Evolutionary conservation across 306 rosid genomes (phyloP), one percentile per base, ranked within the genome.

Genomic region (Phaseolus lunatus): DNA sequence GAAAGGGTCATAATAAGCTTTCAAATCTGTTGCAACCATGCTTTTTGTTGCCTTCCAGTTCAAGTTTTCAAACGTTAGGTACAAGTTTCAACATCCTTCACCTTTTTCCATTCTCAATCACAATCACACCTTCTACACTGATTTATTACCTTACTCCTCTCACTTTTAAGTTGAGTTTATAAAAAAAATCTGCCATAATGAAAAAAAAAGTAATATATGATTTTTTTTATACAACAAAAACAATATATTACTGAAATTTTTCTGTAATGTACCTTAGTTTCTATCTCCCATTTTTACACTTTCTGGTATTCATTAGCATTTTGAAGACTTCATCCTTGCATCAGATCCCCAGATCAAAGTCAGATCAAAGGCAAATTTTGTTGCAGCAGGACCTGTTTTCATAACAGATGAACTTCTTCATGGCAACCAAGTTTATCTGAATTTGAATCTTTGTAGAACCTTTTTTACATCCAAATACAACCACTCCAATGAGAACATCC

Each of bases 401-500:
- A 15, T 9, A 52, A 35, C 16, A 79, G 77, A 59, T 31, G 54
- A 56, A 44, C 18, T 33, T 33, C 15, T 57, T 67, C 66, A 68
- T 76, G 61, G 72, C 27, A 75, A 2, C 52, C 78, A 11, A 19
- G 22, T 20, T 22, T 3, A 35, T 70, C 75, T 52, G 18, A 54
- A 24, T 69, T 54, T 24, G 5, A 66, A 48, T 75, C 56, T 64
- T 63, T 53, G 23, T 57, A 15, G 63, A 68, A 19, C 16, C 63
- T 53, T 62, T 75, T 16, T 22, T 31, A 5, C 43, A 68, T 49
- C 26, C 56, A 20, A 23, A 24, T 16, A 39, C 29, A 48, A 65
- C 1, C 78, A 64, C 27, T 52, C 64, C 87, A 87, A 89, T 91
- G 93, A 87, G 89, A 75, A 78, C 56, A 5, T 73, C 70, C 64